Evolutionary conservation across 2,329 filamentous ascomycete genomes (phyloP), one percentile per base, ranked within the genome.

Genomic region (Kalmusia sp.): DNA sequence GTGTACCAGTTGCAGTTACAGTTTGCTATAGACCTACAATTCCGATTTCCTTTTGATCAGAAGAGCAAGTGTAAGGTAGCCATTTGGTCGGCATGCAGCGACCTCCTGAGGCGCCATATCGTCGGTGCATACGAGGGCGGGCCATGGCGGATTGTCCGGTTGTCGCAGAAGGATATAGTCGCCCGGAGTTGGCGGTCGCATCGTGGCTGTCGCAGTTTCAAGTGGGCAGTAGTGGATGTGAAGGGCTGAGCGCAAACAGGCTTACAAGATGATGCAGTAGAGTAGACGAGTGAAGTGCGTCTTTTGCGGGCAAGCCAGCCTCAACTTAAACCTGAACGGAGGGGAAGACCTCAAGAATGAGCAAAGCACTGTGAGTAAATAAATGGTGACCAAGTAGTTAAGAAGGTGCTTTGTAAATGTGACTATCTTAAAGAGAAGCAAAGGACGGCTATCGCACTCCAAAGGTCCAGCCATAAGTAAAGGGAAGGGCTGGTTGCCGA

Each of bases 41-140:
- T 45, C 40, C 1, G 54, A 31, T 1, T 52, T 14, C 2, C 49
- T 45, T 15, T 52, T 58, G 5, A 69, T 48, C 5, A 63, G 9
- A 15, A 68, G 33, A 0, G 66, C 38, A 2, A 67, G 49, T 1
- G 27, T 62, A 8, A 54, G 37, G 24, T 59, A 62, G 1, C 52
- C 57, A 3, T 9, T 17, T 1, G 67, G 65, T 3, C 59, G 54
- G 6, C 3, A 54, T 3, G 31, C 19, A 6, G 44, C 46, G 15
- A 63, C 38, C 1, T 51, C 7, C 0, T 38, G 19, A 3, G 65
- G 57, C 0, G 57, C 58, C 34, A 64, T 44, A 2, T 68, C 53
- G 6, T 69, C 59, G 2, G 58, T 54, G 11, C 63, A 65, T 0
- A 68, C 38, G 1, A 69, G 24, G 7, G 54, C 66, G 1, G 65